Evolutionary conservation across 139 green algal genomes (phyloP), one percentile per base, ranked within the genome.

Genomic region (Closterium sp.): DNA sequence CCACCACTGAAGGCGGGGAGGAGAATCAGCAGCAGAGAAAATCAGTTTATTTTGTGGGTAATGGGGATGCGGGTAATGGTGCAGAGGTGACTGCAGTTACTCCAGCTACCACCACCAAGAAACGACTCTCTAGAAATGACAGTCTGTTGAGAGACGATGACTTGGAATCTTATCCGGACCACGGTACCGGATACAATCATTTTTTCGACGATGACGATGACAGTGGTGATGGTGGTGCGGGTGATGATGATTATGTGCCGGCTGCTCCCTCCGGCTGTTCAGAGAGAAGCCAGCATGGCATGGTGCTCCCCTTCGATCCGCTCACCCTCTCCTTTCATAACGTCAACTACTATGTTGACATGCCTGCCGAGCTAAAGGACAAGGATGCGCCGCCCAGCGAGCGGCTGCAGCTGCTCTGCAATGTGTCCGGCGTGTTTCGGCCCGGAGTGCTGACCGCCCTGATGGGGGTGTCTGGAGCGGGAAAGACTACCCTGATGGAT

Each of bases 251-350:
- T n/a, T n/a, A n/a, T n/a, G n/a, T n/a, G n/a, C n/a, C n/a, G n/a
- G n/a, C n/a, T n/a, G n/a, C n/a, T n/a, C n/a, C n/a, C n/a, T n/a
- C n/a, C n/a, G n/a, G n/a, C n/a, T n/a, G n/a, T n/a, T n/a, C 8
- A 10, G 84, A 88, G 9, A 43, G 21, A 33, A 31, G 30, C 34
- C 30, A 35, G n/a, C 64, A 34, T 12, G 89, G 89, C 84, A 92
- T 92, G 89, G 34, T 92, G 9, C 89, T 92, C 31, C 89, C 89
- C 30, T 92, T 92, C 81, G 64, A 35, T 28, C 89, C 89, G 83
- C 83, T 88, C 23, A 34, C 83, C 33, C 35, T 89, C 32, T 55
- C 89, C 19, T 92, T 92, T 31, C 81, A 92, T 81, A 33, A 89
- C 89, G 84, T 92, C 8, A 89, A 88, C 33, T 92, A 92, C 89